These are phyloP conservation scores for Collybiopsis luxurians DNA, from an alignment of 768 basidiomycete species.

Conservation along the genomic window DNA sequence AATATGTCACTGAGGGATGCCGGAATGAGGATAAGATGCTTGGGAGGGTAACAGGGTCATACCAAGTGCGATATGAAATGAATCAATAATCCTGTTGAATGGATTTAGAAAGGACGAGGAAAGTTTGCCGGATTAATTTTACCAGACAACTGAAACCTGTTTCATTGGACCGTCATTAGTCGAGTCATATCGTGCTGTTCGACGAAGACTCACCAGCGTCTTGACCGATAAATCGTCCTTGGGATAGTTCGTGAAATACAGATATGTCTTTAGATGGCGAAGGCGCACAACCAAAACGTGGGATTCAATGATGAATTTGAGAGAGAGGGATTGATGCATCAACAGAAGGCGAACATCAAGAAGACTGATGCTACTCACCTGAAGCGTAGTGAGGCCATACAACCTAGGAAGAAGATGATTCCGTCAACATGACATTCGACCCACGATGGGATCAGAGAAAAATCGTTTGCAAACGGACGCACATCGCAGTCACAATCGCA, in stretches of 20 bases:
- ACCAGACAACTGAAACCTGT: conserved; percentile 1
- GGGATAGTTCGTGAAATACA: conserved; percentile 21
- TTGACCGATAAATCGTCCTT: conserved; percentile 11
- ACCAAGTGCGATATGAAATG: not conserved
- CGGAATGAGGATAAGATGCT: not conserved
- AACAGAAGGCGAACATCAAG: not conserved
- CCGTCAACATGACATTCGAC: too few relatives aligned
- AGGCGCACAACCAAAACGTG: too few relatives aligned
- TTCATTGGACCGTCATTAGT: too few relatives aligned
- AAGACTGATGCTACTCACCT: not conserved
- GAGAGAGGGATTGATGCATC: too few relatives aligned
- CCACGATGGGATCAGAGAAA: not conserved
- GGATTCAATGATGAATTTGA: not conserved
- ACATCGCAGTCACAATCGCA: not conserved
- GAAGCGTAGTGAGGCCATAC: not conserved
- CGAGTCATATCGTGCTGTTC: too few relatives aligned
- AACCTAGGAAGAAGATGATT: not conserved
- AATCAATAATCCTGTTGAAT: not conserved
- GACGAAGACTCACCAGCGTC: conserved; percentile 11
- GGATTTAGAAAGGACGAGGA: not conserved
- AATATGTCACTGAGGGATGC: conserved; percentile 21
- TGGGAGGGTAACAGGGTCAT: not conserved
- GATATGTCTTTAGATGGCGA: conserved; percentile 15
- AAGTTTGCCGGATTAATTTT: not conserved
- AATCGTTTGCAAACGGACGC: not conserved